Conservation (phyloP, 495 filamentous ascomycete species). For the Aspergillus nanangensis region DNA sequence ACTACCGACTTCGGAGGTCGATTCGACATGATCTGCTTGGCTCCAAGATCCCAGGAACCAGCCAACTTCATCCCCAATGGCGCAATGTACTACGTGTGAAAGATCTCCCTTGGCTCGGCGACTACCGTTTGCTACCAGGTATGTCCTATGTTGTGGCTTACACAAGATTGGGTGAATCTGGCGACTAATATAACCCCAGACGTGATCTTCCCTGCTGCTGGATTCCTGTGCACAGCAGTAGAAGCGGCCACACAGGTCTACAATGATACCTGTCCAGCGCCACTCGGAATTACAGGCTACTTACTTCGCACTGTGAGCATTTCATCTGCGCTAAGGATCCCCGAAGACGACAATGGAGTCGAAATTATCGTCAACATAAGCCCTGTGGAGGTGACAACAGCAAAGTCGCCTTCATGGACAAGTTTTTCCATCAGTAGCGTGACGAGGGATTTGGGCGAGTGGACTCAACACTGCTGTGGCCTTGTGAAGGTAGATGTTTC, state of each 20-base stretch:
- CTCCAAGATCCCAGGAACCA: neutral
- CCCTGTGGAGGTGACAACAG: neutral
- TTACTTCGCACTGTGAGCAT: neutral
- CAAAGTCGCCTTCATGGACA: neutral
- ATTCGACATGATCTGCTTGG: slow-evolving; percentile 7
- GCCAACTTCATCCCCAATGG: neutral
- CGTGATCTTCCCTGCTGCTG: neutral
- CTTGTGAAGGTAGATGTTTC: neutral
- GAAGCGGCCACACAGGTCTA: neutral
- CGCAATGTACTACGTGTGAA: neutral
- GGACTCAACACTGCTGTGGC: neutral
- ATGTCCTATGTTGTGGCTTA: too few relatives aligned
- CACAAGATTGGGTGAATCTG: too few relatives aligned
- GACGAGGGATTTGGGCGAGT: neutral
- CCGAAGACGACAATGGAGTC: neutral
- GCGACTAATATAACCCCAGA: too few relatives aligned
- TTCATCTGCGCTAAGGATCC: neutral
- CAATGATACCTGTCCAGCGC: neutral
- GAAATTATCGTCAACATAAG: neutral
- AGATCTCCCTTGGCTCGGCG: neutral
- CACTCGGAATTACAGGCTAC: neutral
- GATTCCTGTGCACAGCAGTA: neutral
- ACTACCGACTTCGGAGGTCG: neutral
- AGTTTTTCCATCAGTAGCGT: neutral
- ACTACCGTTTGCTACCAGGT: neutral